Evolutionary conservation across 495 filamentous ascomycete species (phyloP), one percentile per base, ranked within the genome.

Genomic region (Penicillium taxi): DNA sequence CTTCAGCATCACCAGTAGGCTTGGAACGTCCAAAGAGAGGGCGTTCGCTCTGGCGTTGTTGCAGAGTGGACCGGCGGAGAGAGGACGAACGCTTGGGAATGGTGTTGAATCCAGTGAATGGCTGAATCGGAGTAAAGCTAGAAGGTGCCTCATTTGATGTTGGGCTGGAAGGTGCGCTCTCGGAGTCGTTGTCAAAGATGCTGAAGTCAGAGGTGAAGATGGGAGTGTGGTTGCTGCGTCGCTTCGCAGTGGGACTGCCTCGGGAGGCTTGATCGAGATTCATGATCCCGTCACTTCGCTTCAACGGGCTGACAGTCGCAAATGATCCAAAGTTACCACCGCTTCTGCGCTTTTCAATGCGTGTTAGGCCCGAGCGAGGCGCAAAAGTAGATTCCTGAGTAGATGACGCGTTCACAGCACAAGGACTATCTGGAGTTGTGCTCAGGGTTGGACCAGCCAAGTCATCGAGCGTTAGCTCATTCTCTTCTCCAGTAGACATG

Each of bases 231-330:
- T 90, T 61, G 54, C 87, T 94, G 40, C 89, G 77, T 29, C 89
- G 72, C 69, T 96, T 96, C 9, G 84, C 78, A 14, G 86, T 81
- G 2, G 89, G 87, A 47, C 84, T 94, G 23, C 81, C 85, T n/a
- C 81, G 66, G 40, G 70, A 76, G 11, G 77, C 64, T 32, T 82
- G 79, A 44, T 93, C 90, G 9, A 93, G 58, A 50, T 84, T 84
- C 83, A 94, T 91, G 9, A 82, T 81, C 5, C 83, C 81, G 58
- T 98, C 91, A 48, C 79, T 93, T 32, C 93, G 77, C 64, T 96
- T 96, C 28, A 98, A 63, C 0, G 91, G 91, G 54, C 90, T 96
- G 19, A 82, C 78, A 30, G 82, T 78, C 11, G 79, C 64, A 21
- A 71, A 63, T 9, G 64, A 51, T 14, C 56, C 62, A 34, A 70